Evolutionary conservation across 768 basidiomycete genomes (phyloP).

Genomic region (Mycena vulgaris): DNA sequence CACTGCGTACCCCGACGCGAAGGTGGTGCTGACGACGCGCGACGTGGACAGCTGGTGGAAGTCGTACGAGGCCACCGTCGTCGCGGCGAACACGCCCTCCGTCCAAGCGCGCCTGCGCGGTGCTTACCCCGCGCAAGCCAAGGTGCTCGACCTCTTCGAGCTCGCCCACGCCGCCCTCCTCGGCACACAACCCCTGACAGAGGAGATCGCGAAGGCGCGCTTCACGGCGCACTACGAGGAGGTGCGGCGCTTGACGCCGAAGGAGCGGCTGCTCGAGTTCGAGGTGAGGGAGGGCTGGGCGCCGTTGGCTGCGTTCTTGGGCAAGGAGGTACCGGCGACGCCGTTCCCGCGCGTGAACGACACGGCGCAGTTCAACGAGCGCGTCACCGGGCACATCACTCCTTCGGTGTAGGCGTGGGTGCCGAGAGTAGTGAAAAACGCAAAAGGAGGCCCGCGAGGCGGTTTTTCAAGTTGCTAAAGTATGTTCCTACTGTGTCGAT

Average conservation of each 20-base stretch:
- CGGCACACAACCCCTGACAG: not conserved
- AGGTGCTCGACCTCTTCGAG: too few species aligned
- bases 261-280: not conserved
- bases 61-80: not conserved
- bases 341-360: not conserved
- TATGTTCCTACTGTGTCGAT: too few species aligned
- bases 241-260: not conserved
- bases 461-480: too few species aligned
- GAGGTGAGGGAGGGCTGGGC: not conserved
- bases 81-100: not conserved
- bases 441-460: too few species aligned
- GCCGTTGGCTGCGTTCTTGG: not conserved
- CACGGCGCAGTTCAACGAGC: not conserved
- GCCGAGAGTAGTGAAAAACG: not conserved
- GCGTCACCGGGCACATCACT: not conserved
- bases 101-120: not conserved
- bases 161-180: not conserved
- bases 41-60: not conserved
- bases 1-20: not conserved
- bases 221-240: not conserved
- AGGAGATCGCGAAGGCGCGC: not conserved
- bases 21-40: not conserved
- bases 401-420: not conserved
- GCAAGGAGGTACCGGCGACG: not conserved
- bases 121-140: too few species aligned